These are phyloP conservation scores for Vicia faba DNA, from an alignment of 306 rosid genomes.

Conservation along the genomic window DNA sequence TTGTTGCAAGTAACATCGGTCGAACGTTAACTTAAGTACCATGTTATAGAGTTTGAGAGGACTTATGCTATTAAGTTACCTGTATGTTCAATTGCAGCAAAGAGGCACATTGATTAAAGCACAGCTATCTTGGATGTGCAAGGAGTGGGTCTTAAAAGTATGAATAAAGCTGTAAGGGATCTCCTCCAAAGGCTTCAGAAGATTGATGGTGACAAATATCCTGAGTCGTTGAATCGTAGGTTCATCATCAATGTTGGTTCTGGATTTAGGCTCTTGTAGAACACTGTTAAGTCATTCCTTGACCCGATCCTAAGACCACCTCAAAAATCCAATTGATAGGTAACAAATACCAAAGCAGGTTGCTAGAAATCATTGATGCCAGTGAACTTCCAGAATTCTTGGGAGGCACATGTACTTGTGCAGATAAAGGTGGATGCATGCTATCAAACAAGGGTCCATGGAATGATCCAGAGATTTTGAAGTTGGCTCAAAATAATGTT, in stretches of 20 bases:
- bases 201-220: slow-evolving; percentile 94
- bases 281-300: slow-evolving; percentile 83
- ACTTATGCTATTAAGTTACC: slow-evolving; percentile 78
- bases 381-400: slow-evolving; percentile 94
- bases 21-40: slow-evolving; percentile 91
- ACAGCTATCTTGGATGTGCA: slow-evolving; percentile 93
- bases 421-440: too few species aligned
- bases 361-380: slow-evolving; percentile 96
- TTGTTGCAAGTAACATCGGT: slow-evolving; percentile 85
- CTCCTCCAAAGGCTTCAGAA: too few species aligned
- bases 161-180: too few species aligned
- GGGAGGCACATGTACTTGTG: slow-evolving; percentile 94
- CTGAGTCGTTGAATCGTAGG: slow-evolving; percentile 94
- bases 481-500: too few species aligned
- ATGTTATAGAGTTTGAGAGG: slow-evolving; percentile 87
- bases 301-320: slow-evolving; percentile 96
- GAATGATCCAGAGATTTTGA: slow-evolving; percentile 85
- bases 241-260: slow-evolving; percentile 99
- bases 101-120: slow-evolving; percentile 90
- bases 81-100: slow-evolving; percentile 87
- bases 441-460: slow-evolving; percentile 99
- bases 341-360: slow-evolving; percentile 89
- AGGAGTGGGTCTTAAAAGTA: too few species aligned
- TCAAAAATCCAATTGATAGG: slow-evolving; percentile 91
- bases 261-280: slow-evolving; percentile 97